These are phyloP conservation scores for Oropetium thomaeum DNA, from an alignment of 176 grass and related monocot genomes.

Conservation along the genomic window DNA sequence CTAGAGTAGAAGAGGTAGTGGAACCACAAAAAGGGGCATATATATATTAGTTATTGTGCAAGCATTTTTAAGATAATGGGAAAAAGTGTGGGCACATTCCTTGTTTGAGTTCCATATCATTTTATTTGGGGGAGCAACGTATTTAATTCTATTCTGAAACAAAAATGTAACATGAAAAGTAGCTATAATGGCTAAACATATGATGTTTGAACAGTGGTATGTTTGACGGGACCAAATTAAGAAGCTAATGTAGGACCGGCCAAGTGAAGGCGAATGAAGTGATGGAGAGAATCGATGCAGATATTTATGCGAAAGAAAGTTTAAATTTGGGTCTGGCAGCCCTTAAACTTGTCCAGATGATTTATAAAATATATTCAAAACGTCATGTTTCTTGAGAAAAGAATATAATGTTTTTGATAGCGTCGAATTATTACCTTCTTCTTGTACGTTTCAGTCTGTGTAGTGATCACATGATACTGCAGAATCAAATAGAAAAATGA, in stretches of 20 bases:
- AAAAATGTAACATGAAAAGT: neutral
- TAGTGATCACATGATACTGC: constrained; percentile 85
- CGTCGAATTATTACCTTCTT: constrained; percentile 97
- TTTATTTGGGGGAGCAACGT: neutral
- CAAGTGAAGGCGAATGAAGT: neutral
- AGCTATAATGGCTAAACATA: neutral
- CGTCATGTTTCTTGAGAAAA: no score
- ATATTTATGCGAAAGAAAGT: neutral
- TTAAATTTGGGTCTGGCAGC: neutral
- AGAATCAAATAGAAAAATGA: constrained; percentile 11
- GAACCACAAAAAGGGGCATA: neutral
- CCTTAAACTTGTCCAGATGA: neutral
- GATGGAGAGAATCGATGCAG: neutral
- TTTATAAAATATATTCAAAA: neutral
- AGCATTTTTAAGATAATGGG: no score
- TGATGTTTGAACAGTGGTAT: neutral
- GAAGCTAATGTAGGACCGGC: neutral
- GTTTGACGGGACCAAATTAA: constrained; percentile 1
- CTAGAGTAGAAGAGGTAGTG: neutral
- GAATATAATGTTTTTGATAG: neutral
- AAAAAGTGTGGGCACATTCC: no score
- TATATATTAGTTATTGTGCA: neutral
- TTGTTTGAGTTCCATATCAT: neutral
- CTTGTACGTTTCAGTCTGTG: constrained; percentile 88
- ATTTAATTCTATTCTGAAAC: neutral